These are phyloP conservation scores for Solanum bulbocastanum DNA, from an alignment of 257 asterid genomes.

Conservation along the genomic window DNA sequence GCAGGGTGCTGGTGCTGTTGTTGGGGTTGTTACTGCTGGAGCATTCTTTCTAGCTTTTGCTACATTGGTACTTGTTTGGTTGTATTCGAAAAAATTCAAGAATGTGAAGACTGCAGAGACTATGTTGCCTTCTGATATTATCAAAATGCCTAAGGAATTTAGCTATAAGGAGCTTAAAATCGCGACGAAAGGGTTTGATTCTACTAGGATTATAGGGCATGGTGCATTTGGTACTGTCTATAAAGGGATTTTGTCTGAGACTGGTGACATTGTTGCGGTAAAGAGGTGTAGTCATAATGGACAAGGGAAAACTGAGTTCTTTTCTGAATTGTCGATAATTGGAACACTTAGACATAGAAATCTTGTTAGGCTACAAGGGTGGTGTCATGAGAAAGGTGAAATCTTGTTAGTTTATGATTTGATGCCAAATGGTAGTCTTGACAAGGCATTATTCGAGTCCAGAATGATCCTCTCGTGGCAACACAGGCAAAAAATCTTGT, in stretches of 20 bases:
- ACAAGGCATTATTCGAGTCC: background rate
- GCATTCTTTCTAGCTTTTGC: conserved; percentile 53
- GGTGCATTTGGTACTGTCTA: conserved; percentile 9
- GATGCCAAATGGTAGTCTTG: conserved; percentile 13
- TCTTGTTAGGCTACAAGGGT: conserved; percentile 6
- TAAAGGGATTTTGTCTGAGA: background rate
- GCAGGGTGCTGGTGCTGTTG: conserved; percentile 59
- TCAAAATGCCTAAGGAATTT: conserved; percentile 27
- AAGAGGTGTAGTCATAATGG: conserved; percentile 1
- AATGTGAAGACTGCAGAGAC: conserved; percentile 22
- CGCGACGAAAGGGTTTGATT: conserved; percentile 1
- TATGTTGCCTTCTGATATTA: conserved; percentile 34
- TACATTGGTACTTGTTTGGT: conserved; percentile 35
- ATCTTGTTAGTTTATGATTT: conserved; percentile 5
- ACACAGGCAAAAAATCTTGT: background rate
- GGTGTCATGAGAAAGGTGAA: conserved; percentile 14
- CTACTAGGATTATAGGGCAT: background rate
- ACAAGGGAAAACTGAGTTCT: conserved; percentile 7
- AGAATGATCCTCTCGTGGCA: background rate
- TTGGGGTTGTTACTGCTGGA: conserved; percentile 71
- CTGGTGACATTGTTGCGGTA: background rate
- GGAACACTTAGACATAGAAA: conserved; percentile 3
- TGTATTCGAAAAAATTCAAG: conserved; percentile 41
- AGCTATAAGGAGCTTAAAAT: conserved; percentile 1
- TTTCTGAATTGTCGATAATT: conserved; percentile 2